Evolutionary conservation across 1,284 basidiomycete genomes (phyloP), one percentile per base, ranked within the genome.

Genomic region (Puccinia coronata): DNA sequence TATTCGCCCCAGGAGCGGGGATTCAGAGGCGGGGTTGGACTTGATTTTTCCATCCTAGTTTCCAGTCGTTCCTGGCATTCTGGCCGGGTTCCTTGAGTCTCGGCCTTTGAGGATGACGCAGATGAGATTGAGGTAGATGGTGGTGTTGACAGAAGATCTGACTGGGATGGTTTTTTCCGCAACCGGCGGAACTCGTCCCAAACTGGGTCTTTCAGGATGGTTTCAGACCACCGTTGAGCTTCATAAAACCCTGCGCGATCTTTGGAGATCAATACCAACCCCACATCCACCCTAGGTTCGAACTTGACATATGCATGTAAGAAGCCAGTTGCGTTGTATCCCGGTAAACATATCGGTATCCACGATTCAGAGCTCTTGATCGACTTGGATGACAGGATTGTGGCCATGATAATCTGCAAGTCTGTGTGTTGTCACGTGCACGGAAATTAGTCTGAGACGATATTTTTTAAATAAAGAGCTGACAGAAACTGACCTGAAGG

Each of bases 271-370:
- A 82, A 41, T 23, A 75, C 49, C 11, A 77, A 47, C 12, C 82
- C 82, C 6, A 76, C 53, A 18, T 63, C 34, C 20, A 71, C 39
- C 28, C 31, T 14, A n/a, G 28, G 69, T 12, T 92, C 86, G 86
- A 93, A 96, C 51, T 91, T 91, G 77, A 98, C 90, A 84, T 96
- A 98, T 23, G 94, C 93, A 86, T 99, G 95, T 25, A 97, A 91
- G 86, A 98, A 98, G 0, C 92, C 93, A 0, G 91, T 88, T 0
- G 94, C 89, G 84, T 98, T 96, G 88, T 94, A 98, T 85, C 95
- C 95, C 0, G 97, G 96, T 14, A 99, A 89, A 85, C 96, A 99
- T 71, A 99, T 90, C 0, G 97, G 97, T 1, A 98, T 89, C 94
- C 95, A 99, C 5, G 92, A 92, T 28, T 95, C 92, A 8, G 92